Base-by-base conservation (phyloP, 2,329 filamentous ascomycete species). In the Sporothrix brasiliensis region DNA sequence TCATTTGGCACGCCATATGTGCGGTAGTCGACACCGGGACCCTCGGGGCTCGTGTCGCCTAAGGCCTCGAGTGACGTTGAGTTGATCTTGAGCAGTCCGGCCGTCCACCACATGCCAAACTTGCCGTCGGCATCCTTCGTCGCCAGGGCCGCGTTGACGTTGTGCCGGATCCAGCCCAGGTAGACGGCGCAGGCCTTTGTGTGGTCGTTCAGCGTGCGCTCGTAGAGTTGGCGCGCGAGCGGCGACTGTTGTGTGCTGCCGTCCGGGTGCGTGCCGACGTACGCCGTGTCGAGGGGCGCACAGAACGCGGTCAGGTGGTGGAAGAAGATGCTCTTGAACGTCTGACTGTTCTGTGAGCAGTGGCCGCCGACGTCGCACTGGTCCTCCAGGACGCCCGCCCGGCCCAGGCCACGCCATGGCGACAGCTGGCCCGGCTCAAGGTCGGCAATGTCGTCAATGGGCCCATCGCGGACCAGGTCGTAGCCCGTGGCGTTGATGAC, bases 261-360 rank as follows among this genome's bases (percentile, higher is more conserved):
- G 47, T 50, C 24, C n/a, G 27, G 21, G n/a, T 50, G 47, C 13
- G 56, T 24, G 19, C 21, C 19, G 3, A 21, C 34, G 16, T 52
- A 79, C 1, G 85, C 79, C 11, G 61, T 39, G 16, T 82, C 76
- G 0, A 97, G 79, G 0, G 88, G 85, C 4, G 85, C 84, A 79
- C 94, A 97, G 78, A 97, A 97, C 0, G 88, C 81, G 0, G 89
- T 86, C 2, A 97, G 83, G 77, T 97, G 94, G 77, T 97, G 92
- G 80, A 97, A 97, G 83, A 94, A 97, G 70, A 97, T 94, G 39
- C 92, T 92, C 79, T 97, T 98, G 86, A 97, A 97, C 0, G 92
- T 93, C 76, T 97, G 94, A 0, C 86, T 86, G 75, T 98, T 87
- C 78, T 97, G 93, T 21, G 88, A 93, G 78, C 94, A 97, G 54